Conservation (phyloP, 495 filamentous ascomycete species). For the Penicillium coffeae region DNA sequence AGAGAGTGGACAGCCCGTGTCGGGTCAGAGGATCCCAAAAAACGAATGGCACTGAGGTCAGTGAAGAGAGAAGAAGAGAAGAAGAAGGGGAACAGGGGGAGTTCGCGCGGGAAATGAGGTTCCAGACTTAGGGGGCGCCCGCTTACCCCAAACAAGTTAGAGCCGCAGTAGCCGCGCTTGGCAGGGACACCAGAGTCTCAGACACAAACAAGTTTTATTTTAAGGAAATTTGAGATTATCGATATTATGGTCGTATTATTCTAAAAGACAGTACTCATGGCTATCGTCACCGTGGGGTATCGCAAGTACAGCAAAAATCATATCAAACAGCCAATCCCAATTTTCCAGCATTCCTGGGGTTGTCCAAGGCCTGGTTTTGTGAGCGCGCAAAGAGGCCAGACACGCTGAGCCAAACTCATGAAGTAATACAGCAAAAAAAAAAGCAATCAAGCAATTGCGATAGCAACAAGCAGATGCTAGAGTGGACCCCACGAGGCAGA, state of each 20-base stretch:
- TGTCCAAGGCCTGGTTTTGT: no score
- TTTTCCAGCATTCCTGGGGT: no score
- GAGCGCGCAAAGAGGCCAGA: no score
- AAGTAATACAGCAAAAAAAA: neutral
- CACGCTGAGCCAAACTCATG: no score
- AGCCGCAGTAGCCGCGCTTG: no score
- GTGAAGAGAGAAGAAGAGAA: slow-evolving; percentile 15
- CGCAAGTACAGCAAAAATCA: neutral
- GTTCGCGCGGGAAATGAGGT: slow-evolving; percentile 17
- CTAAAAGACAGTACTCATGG: no score
- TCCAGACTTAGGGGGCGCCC: slow-evolving; percentile 7
- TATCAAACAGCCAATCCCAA: neutral
- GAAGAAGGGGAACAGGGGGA: slow-evolving; percentile 10
- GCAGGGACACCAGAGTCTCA: no score
- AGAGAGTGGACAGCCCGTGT: slow-evolving; percentile 36
- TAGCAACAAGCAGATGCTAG: neutral
- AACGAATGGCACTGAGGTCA: slow-evolving; percentile 31
- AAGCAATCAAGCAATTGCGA: neutral
- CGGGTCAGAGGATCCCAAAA: slow-evolving; percentile 6
- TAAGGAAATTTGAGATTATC: no score
- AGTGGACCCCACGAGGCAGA: no score
- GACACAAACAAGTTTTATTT: no score
- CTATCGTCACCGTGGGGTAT: neutral
- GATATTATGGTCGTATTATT: no score
- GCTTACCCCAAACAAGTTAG: slow-evolving; percentile 6